Base-by-base conservation (phyloP, 306 rosid species). In the Inga leiocalycina region DNA sequence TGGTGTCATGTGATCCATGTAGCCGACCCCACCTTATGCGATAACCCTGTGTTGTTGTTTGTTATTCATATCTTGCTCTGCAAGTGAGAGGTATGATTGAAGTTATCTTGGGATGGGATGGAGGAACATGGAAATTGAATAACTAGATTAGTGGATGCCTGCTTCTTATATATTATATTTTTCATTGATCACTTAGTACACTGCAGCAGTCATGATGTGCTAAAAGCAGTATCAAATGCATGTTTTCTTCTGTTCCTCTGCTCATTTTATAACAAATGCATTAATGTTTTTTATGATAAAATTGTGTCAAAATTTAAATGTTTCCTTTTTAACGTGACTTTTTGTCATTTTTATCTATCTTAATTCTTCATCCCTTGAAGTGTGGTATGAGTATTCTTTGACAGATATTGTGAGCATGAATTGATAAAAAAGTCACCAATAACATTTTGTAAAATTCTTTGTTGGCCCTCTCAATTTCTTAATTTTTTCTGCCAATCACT, bases 51-150 rank as follows among this genome's bases (percentile, higher is more conserved):
- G 1, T 39, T 0, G 43, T 39, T 37, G 37, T 35, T 35, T 35
- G 37, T 35, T 81, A 71, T 20, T 30, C 64, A 45, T 57, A 46
- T 62, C 22, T 67, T 77, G 80, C 56, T 85, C 76, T 57, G 73
- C 73, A n/a, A 79, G 34, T 82, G 62, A 27, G 43, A 75, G 70
- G 24, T 49, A 65, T 81, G 54, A 27, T 72, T 39, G 61, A 66
- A 48, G 51, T 74, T 73, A 49, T 72, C 79, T 59, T 67, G 72
- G 61, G 75, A 48, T 59, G 39, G 72, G 77, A 71, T 46, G 75
- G 30, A 20, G 67, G 75, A 68, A 71, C 66, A 64, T 34, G 76
- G 82, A 72, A 46, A 79, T 79, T 39, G 37, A 82, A 75, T 78
- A 11, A 49, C 39, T 70, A n/a, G 80, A 69, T 54, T 43, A 44